Base-by-base conservation (phyloP, 208 protist species). In the Trypanosoma caninum region DNA sequence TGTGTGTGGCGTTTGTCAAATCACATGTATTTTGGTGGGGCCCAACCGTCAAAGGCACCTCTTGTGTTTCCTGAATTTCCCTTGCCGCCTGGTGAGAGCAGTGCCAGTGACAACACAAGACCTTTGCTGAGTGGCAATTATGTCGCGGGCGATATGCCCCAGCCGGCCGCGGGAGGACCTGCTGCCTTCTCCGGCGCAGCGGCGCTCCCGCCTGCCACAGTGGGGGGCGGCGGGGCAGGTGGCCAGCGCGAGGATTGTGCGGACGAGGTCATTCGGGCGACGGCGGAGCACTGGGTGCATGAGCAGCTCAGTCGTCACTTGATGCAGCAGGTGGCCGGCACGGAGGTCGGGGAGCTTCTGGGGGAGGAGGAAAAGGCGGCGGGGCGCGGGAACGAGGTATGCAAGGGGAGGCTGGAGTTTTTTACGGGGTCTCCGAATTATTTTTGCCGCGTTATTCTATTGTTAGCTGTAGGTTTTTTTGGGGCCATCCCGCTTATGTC, bases 401-500 rank as follows among this genome's bases (percentile, higher is more conserved):
- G 9, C 18, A 11, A 59, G 44, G 38, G n/a, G 14, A 27, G 28
- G 10, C 45, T 64, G 37, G 51, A 69, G n/a, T 77, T 72, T 76
- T 35, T 76, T 25, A 56, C 64, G 34, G 70, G 53, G 28, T 45
- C 59, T 16, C 67, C 58, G 9, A 65, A 59, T 46, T 57, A 77
- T 46, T 53, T 76, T 18, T 30, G 31, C 18, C 74, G 75, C 2
- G 37, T 91, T 10, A 45, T 41, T 3, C 14, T 88, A 25, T 75
- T 95, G 20, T 63, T 93, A 25, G 63, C 61, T 10, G 42, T 77
- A 31, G 67, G 78, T 31, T 67, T 93, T 18, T 83, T 93, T 52
- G 89, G 86, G 27, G 74, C 84, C 57, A 61, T 90, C 34, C 82
- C 89, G 28, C 78, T 95, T 20, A 78, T 95, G 74, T 89, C 84